Conservation (phyloP, 306 rosid species). For the Purshia tridentata region DNA sequence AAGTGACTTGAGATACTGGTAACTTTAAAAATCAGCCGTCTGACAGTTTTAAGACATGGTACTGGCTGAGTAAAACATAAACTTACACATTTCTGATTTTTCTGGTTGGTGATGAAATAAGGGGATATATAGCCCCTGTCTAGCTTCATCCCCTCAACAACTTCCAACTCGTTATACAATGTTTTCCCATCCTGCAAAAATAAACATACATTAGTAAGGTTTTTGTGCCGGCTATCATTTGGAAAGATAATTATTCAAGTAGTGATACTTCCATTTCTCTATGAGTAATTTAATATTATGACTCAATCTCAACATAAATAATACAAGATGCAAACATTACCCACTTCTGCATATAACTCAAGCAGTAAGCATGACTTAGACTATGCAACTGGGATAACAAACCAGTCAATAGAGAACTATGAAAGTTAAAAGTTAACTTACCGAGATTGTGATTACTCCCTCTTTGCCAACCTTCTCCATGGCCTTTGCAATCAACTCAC, state of each 20-base stretch:
- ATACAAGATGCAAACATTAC: neutral
- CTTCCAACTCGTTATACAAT: slow-evolving; percentile 85
- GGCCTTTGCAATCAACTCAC: slow-evolving; percentile 94
- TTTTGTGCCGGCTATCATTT: neutral
- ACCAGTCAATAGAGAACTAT: neutral
- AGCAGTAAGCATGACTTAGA: neutral
- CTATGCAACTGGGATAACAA: neutral
- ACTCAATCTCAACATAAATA: neutral
- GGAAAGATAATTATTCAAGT: neutral
- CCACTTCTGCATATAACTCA: neutral
- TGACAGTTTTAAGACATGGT: neutral
- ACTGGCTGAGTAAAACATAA: slow-evolving; percentile 5
- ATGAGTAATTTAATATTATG: neutral
- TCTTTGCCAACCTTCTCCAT: slow-evolving; percentile 99
- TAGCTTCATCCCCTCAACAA: slow-evolving; percentile 98
- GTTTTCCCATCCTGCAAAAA: slow-evolving; percentile 89
- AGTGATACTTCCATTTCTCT: neutral
- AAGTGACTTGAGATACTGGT: neutral
- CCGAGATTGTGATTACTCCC: slow-evolving; percentile 89
- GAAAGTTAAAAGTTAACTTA: slow-evolving; percentile 32
- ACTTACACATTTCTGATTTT: slow-evolving; percentile 95
- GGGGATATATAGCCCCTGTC: slow-evolving; percentile 98
- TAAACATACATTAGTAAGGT: slow-evolving; percentile 14
- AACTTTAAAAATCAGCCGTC: neutral
- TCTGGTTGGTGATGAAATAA: slow-evolving; percentile 82